Base-by-base conservation (phyloP, 768 basidiomycete genomes). In the Rhizopogon vinicolor region DNA sequence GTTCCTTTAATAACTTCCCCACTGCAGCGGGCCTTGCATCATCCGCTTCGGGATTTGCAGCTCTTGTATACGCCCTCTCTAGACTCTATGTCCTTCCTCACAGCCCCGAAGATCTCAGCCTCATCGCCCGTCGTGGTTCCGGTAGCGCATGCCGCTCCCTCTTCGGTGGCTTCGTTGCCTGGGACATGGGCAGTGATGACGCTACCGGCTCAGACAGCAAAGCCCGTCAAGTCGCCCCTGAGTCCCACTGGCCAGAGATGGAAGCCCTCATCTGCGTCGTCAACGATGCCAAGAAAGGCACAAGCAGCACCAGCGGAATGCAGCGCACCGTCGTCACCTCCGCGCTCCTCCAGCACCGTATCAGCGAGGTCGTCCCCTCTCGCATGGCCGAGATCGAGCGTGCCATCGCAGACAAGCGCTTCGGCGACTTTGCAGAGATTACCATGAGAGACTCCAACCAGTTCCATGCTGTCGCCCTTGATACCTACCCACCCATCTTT, bases 391-490 rank as follows among this genome's bases (percentile, higher is more conserved):
- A 68, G 35, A 98, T 98, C 67, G 78, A 78, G n/a, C 67, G 78
- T 8, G 96, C 97, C 19, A 98, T 99, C 72, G 67, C 71, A 45
- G 75, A 68, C 1, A 81, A 78, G 61, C 90, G 98, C 72, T 99
- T 99, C 69, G 85, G 93, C 63, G 61, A 82, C 0, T 99, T 99
- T 61, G 97, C 94, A 0, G 74, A 75, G 57, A 83, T 98, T 69
- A 99, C 97, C 19, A 99, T 98, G 93, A 84, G 82, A 48, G 97
- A 99, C 70, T 96, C 93, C 51, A 99, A 99, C 75, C 89, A 93
- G 75, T 99, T 99, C 84, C 97, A 99, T 68, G 94, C 97, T 28
- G 93, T 98, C 61, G 91, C 90, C 49, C 86, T 98, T 60, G 97
- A 99, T 74, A 98, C 97, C 0, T 84, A 89, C 42, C 97, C 97